Conservation (phyloP, 179 eudicot genomes). For the Beta corolliflora region DNA sequence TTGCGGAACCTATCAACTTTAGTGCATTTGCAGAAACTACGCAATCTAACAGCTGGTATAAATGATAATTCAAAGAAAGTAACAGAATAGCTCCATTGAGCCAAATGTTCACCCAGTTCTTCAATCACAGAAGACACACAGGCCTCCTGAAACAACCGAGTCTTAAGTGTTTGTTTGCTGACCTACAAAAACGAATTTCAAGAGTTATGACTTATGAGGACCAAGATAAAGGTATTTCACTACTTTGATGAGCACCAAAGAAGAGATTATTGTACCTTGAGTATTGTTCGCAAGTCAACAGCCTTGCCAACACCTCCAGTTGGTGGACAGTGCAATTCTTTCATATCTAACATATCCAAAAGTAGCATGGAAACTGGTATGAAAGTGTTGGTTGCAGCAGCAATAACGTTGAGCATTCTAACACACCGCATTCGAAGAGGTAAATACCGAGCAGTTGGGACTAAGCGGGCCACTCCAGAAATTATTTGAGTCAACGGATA, state of each 20-base stretch:
- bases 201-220: constrained; percentile 1
- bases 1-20: constrained; percentile 88
- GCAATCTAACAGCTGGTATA: constrained; percentile 72
- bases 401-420: constrained; percentile 89
- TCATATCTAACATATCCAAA: constrained; percentile 92
- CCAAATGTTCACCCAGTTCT: constrained; percentile 86
- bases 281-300: constrained; percentile 60
- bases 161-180: constrained; percentile 69
- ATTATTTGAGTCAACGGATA: constrained; percentile 96
- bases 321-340: constrained; percentile 81
- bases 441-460: constrained; percentile 88
- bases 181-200: constrained; percentile 53
- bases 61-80: constrained; percentile 89
- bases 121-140: constrained; percentile 82
- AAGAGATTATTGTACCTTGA: constrained; percentile 53
- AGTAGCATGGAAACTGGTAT: constrained; percentile 87
- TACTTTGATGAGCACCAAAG: neutral
- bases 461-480: constrained; percentile 81
- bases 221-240: constrained; percentile 1
- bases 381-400: constrained; percentile 76
- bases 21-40: constrained; percentile 80
- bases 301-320: constrained; percentile 95
- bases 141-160: constrained; percentile 86
- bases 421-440: constrained; percentile 92
- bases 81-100: constrained; percentile 95